These are phyloP conservation scores for Chrysoporthe deuterocubensis DNA, from an alignment of 2,329 filamentous ascomycete species.

Conservation along the genomic window DNA sequence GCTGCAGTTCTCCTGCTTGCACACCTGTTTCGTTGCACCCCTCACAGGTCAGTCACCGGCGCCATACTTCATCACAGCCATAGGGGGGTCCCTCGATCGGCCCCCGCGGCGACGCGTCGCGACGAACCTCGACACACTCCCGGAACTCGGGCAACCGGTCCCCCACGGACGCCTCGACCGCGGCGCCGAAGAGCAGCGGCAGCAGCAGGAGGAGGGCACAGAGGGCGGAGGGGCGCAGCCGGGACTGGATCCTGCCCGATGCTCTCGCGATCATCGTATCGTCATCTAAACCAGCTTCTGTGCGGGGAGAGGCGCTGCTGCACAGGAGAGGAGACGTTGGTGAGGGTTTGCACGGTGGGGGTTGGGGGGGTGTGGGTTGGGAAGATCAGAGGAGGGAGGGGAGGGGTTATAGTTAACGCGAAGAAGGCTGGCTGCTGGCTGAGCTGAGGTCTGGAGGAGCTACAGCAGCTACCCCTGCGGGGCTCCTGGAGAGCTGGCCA, in stretches of 20 bases:
- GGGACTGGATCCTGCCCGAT: constrained; percentile 38
- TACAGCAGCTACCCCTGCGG: too few species aligned
- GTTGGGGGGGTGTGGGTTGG: too few species aligned
- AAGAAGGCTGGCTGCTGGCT: too few species aligned
- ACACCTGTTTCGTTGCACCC: constrained; percentile 63
- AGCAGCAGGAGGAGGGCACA: constrained; percentile 18
- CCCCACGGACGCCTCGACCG: constrained; percentile 73
- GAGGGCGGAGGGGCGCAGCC: constrained; percentile 38
- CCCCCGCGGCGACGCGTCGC: constrained; percentile 28
- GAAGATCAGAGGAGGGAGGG: neutral
- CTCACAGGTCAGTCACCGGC: constrained; percentile 6
- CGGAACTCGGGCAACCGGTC: constrained; percentile 87
- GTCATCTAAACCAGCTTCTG: constrained; percentile 24
- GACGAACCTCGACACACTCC: constrained; percentile 78
- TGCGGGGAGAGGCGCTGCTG: neutral
- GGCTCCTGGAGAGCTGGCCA: neutral
- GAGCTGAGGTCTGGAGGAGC: too few species aligned
- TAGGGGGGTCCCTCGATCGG: too few species aligned
- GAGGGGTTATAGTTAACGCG: too few species aligned
- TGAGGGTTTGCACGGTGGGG: neutral
- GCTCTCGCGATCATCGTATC: constrained; percentile 37
- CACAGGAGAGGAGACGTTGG: neutral
- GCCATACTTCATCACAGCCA: neutral
- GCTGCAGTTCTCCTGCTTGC: constrained; percentile 78
- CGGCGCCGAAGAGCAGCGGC: constrained; percentile 45